Conservation (phyloP, 257 asterid genomes). For the Lycium barbarum region DNA sequence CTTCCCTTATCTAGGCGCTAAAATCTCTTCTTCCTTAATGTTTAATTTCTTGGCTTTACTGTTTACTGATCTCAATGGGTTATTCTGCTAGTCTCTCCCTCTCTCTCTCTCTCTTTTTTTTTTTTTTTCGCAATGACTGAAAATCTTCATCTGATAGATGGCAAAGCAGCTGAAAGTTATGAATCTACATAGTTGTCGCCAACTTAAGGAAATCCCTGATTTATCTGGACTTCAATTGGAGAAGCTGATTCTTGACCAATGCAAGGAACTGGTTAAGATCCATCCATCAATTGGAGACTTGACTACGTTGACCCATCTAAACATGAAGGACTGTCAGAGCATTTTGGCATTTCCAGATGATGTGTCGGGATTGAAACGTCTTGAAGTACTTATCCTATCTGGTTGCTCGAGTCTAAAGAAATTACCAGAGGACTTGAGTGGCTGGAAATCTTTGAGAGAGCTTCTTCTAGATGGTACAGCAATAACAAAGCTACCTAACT, state of each 20-base stretch:
- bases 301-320: constrained; percentile 33
- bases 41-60: background rate
- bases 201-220: constrained; percentile 39
- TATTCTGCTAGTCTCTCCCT: background rate
- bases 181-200: constrained; percentile 35
- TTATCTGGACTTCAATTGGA: constrained; percentile 40
- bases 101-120: too few species aligned
- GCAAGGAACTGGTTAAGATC: constrained; percentile 33
- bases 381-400: constrained; percentile 46
- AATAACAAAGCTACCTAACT: constrained; percentile 34
- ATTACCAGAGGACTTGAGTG: constrained; percentile 38
- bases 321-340: constrained; percentile 39
- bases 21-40: background rate
- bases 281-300: constrained; percentile 43
- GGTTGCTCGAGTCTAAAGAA: constrained; percentile 37
- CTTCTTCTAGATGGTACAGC: constrained; percentile 34
- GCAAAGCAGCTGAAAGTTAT: constrained; percentile 39
- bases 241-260: constrained; percentile 41
- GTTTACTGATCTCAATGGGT: background rate
- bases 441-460: constrained; percentile 42
- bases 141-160: constrained; percentile 33
- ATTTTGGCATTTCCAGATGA: constrained; percentile 39
- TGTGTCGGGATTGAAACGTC: constrained; percentile 45
- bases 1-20: background rate
- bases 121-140: constrained; percentile 4